A percentile compares a stretch with the other conserved stretches of the same genome.
These are phyloP conservation scores for Rhizophagus clarus DNA, from an alignment of 192 early-diverging fungal species.

Conservation along the genomic window DNA sequence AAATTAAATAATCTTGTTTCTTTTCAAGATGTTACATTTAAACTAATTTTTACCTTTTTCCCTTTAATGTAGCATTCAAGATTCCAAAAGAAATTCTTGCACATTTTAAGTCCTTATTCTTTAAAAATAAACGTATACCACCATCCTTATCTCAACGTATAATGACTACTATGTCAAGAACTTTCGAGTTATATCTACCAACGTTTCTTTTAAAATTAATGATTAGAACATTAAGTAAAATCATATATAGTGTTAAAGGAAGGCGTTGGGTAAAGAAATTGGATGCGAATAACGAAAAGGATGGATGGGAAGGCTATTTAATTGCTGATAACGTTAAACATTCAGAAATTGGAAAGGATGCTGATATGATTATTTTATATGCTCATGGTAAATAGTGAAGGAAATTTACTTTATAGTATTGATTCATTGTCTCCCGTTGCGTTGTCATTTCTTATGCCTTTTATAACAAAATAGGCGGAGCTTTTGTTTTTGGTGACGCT, in stretches of 20 bases:
- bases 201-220: neutral
- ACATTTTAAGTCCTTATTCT: neutral
- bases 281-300: neutral
- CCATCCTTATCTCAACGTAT: constrained; percentile 15
- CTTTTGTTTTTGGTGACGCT: neutral
- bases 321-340: constrained; percentile 11
- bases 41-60: neutral
- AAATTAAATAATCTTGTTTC: too few species aligned
- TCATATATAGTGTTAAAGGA: neutral
- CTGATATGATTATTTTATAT: constrained; percentile 26
- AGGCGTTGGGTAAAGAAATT: constrained; percentile 5
- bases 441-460: neutral
- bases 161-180: neutral
- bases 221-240: neutral
- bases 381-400: constrained; percentile 20
- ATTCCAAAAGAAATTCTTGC: neutral
- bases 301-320: constrained; percentile 17
- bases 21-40: too few species aligned
- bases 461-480: constrained; percentile 14
- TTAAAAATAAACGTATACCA: neutral
- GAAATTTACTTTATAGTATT: neutral
- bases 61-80: neutral
- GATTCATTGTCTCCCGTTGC: neutral
- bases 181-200: neutral
- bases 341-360: constrained; percentile 15